These are phyloP conservation scores for Hirsutella minnesotensis DNA, from an alignment of 2,329 filamentous ascomycete genomes.

Conservation along the genomic window DNA sequence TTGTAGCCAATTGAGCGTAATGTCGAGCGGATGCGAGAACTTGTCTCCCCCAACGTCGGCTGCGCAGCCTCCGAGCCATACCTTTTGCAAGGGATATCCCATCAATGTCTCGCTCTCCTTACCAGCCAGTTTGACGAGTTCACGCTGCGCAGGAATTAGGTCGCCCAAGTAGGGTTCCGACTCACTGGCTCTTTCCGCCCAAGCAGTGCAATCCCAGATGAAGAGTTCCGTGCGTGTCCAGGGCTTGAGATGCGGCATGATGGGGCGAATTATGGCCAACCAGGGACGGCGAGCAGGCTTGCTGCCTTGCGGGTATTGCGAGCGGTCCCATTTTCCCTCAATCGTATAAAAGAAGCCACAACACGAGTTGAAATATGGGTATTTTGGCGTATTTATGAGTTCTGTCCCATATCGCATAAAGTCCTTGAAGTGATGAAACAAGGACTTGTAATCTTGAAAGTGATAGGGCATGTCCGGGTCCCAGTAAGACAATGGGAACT, in stretches of 20 bases:
- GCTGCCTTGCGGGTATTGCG: conserved; percentile 6
- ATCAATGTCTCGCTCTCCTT: conserved; percentile 13
- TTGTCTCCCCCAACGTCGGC: conserved; percentile 7
- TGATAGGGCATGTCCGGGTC: conserved; percentile 12
- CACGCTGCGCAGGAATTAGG: conserved; percentile 33
- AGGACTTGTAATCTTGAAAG: conserved; percentile 11
- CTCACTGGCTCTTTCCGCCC: conserved; percentile 10
- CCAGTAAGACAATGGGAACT: conserved; percentile 29
- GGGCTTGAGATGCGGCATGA: conserved; percentile 20
- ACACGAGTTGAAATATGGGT: conserved; percentile 9
- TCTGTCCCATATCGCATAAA: conserved; percentile 9
- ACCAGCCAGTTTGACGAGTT: conserved; percentile 26
- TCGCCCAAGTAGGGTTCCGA: conserved; percentile 16
- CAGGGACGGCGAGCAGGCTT: conserved; percentile 31
- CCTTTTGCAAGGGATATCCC: conserved; percentile 21
- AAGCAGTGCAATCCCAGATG: conserved; percentile 37
- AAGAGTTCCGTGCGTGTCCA: conserved; percentile 33
- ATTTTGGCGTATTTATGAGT: not conserved
- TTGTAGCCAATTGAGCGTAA: conserved; percentile 26
- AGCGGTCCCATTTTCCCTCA: conserved; percentile 1
- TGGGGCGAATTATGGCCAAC: conserved; percentile 35
- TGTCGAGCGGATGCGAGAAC: conserved; percentile 24
- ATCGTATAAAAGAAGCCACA: conserved; percentile 38
- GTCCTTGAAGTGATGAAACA: too few species aligned
- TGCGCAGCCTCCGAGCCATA: conserved; percentile 34